These are phyloP conservation scores for Aegilops umbellulata DNA, from an alignment of 176 grass and related monocot species.

Conservation along the genomic window DNA sequence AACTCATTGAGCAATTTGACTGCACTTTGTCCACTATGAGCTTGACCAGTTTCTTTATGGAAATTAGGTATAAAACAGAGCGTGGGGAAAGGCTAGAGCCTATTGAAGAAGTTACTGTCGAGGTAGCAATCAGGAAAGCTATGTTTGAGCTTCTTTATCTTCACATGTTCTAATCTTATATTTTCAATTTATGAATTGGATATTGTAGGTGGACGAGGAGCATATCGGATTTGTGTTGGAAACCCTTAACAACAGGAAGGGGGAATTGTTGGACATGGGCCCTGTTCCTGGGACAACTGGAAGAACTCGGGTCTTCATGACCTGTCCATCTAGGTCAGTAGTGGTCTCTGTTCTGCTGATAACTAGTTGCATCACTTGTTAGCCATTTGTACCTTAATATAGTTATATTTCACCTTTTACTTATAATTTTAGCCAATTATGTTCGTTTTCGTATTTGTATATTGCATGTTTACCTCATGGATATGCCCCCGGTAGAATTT, in stretches of 20 bases:
- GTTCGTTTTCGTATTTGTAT: conserved; percentile 1
- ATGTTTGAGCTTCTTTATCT: conserved; percentile 24
- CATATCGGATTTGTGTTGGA: conserved; percentile 92
- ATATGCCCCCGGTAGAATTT: background rate
- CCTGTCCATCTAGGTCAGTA: conserved; percentile 92
- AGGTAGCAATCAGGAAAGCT: conserved; percentile 56
- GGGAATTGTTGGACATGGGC: conserved; percentile 93
- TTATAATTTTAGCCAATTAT: conserved; percentile 1
- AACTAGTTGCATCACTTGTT: background rate
- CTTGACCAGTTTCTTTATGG: conserved; percentile 24
- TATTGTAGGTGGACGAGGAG: conserved; percentile 88
- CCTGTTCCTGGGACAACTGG: conserved; percentile 76
- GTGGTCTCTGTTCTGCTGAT: background rate
- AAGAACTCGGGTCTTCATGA: conserved; percentile 83
- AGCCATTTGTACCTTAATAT: background rate
- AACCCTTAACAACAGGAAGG: conserved; percentile 86
- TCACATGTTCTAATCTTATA: conserved; percentile 17
- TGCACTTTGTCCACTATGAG: background rate
- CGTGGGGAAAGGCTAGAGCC: conserved; percentile 71
- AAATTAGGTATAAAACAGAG: conserved; percentile 87
- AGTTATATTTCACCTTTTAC: background rate
- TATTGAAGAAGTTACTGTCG: conserved; percentile 99
- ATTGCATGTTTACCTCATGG: background rate
- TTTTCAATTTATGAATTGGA: conserved; percentile 24
- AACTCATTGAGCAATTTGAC: conserved; percentile 4